phyloP scores from a whole-genome alignment of 2,329 filamentous ascomycete genomes.

The Neonectria faginata region DNA sequence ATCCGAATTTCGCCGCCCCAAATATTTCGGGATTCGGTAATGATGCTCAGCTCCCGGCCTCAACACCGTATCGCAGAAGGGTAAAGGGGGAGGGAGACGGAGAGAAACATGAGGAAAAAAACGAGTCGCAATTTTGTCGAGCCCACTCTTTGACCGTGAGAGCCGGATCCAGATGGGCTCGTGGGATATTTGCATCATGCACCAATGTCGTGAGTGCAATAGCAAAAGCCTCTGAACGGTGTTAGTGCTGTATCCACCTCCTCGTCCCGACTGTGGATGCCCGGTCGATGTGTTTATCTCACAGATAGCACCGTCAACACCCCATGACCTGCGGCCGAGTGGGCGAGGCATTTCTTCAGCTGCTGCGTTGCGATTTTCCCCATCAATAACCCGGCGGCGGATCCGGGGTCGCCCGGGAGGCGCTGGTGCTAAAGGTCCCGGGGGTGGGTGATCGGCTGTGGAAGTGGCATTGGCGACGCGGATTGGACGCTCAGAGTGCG shows the following conservation, averaged over 20 bases:
- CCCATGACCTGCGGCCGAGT: constrained; percentile 35
- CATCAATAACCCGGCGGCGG: constrained; percentile 43
- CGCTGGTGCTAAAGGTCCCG: constrained; percentile 37
- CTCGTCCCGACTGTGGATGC: constrained; percentile 10
- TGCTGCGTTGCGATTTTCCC: constrained; percentile 35
- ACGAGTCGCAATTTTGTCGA: constrained; percentile 29
- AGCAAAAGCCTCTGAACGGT: constrained; percentile 27
- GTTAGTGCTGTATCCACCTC: constrained; percentile 15
- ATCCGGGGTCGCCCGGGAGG: constrained; percentile 48
- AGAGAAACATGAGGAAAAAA: constrained; percentile 21
- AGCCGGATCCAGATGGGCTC: constrained; percentile 31
- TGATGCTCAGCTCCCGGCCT: constrained; percentile 18
- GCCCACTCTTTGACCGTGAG: constrained; percentile 40
- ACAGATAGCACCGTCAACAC: constrained; percentile 26
- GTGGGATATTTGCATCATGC: constrained; percentile 39
- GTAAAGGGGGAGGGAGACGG: constrained; percentile 18
- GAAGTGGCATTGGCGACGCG: constrained; percentile 33
- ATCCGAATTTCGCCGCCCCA: constrained; percentile 20
- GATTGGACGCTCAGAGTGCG: constrained; percentile 39
- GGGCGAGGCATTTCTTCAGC: constrained; percentile 48
- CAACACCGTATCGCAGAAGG: constrained; percentile 10
- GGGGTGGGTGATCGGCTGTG: constrained; percentile 17
- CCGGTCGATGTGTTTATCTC: constrained; percentile 14
- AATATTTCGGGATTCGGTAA: constrained; percentile 15
- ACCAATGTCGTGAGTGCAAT: constrained; percentile 23